Percentiles rank a stretch among this genome's conserved stretches.
Evolutionary conservation across 1,139 yeast genomes (phyloP).

Genomic region (Diutina rugosa): DNA sequence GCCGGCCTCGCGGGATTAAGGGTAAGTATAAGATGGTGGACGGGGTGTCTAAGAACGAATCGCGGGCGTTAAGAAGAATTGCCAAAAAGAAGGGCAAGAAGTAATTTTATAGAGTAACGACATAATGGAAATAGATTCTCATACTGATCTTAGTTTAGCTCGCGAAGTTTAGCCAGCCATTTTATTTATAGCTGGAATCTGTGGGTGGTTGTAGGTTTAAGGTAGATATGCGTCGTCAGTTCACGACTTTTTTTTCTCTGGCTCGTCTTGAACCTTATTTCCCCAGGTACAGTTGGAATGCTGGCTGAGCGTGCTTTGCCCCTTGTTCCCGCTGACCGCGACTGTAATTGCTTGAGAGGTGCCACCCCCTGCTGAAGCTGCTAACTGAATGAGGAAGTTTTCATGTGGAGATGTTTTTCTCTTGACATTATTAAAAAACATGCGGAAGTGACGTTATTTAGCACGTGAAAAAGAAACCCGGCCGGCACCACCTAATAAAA

Average conservation of each 20-base stretch:
- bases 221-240: neutral
- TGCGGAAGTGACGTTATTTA: neutral
- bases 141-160: no score
- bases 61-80: slow-evolving; percentile 81
- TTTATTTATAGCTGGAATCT: neutral
- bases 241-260: neutral
- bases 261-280: neutral
- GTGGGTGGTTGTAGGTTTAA: no score
- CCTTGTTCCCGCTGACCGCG: neutral
- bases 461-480: neutral
- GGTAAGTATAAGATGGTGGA: slow-evolving; percentile 99
- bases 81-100: slow-evolving; percentile 43
- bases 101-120: neutral
- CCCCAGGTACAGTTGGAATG: neutral
- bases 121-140: neutral
- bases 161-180: no score
- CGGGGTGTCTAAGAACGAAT: slow-evolving; percentile 95
- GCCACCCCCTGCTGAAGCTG: neutral
- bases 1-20: slow-evolving; percentile 93
- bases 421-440: neutral
- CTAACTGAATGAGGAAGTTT: neutral
- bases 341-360: neutral
- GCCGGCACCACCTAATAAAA: neutral
- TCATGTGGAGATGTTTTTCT: neutral
- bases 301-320: neutral